These are phyloP conservation scores for Goffeauzyma gilvescens DNA, from an alignment of 768 basidiomycete species.

Conservation along the genomic window DNA sequence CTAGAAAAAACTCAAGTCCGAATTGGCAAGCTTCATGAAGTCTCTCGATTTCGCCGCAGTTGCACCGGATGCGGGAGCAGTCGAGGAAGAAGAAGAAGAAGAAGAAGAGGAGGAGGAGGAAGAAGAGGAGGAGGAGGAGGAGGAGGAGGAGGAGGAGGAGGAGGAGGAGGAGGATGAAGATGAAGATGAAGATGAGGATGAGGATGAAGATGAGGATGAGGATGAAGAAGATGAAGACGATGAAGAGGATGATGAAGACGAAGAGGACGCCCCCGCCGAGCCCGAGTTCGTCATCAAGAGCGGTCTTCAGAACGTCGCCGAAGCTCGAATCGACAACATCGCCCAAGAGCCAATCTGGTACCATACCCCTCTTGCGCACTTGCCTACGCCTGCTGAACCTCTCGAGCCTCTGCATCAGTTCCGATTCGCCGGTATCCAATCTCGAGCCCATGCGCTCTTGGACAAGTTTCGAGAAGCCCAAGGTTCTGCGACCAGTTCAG, in stretches of 20 bases:
- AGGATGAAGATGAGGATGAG: constrained; percentile 33
- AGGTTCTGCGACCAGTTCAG: background rate
- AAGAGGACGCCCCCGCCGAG: constrained; percentile 4
- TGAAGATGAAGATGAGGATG: constrained; percentile 38
- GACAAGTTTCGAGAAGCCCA: constrained; percentile 16
- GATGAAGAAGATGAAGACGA: constrained; percentile 17
- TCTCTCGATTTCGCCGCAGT: constrained; percentile 20
- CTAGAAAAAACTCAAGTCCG: constrained; percentile 23
- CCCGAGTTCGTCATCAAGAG: constrained; percentile 7
- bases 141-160: constrained; percentile 31
- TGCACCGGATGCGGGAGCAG: constrained; percentile 23
- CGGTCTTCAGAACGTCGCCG: constrained; percentile 1
- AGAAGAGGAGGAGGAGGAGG: constrained; percentile 34
- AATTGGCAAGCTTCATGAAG: constrained; percentile 29
- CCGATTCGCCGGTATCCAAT: constrained; percentile 7
- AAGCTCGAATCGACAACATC: constrained; percentile 10
- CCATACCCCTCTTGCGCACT: constrained; percentile 5
- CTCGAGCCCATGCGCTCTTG: constrained; percentile 15
- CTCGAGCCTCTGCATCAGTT: constrained; percentile 4
- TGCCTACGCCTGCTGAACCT: constrained; percentile 6
- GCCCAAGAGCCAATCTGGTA: constrained; percentile 21
- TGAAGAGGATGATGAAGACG: constrained; percentile 18
- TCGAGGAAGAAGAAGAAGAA: constrained; percentile 15
- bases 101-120: constrained; percentile 38
- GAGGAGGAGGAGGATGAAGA: constrained; percentile 35